Percentiles rank a stretch among this genome's conserved stretches.
phyloP scores from a whole-genome alignment of 2,329 filamentous ascomycete genomes.

The Penicillium sp. region DNA sequence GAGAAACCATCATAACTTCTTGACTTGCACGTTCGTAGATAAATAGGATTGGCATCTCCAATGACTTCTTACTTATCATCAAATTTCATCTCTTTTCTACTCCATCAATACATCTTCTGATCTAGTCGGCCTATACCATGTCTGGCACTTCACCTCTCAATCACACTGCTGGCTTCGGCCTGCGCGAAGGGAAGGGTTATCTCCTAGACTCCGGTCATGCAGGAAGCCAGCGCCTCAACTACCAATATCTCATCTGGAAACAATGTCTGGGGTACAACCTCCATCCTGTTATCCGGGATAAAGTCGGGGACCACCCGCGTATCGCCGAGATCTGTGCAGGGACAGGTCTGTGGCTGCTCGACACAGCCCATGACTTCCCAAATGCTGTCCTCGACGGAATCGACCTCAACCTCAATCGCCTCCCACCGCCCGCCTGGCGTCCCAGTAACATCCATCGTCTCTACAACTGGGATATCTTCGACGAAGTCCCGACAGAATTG shows the following conservation, averaged over 20 bases:
- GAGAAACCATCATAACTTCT: background rate
- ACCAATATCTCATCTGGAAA: slow-evolving; percentile 37
- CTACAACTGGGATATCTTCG: slow-evolving; percentile 29
- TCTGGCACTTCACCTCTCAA: background rate
- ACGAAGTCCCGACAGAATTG: slow-evolving; percentile 20
- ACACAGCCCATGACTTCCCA: slow-evolving; percentile 25
- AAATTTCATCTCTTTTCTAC: background rate
- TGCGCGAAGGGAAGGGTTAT: slow-evolving; percentile 14
- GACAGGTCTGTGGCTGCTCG: slow-evolving; percentile 33
- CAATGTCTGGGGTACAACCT: slow-evolving; percentile 30
- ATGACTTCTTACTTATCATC: background rate
- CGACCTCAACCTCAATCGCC: slow-evolving; percentile 29
- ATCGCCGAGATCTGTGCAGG: slow-evolving; percentile 35
- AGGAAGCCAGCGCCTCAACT: slow-evolving; percentile 24
- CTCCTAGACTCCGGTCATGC: slow-evolving; percentile 15
- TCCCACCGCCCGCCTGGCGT: slow-evolving; percentile 24
- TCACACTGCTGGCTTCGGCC: slow-evolving; percentile 2
- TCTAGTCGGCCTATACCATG: background rate
- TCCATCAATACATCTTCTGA: background rate
- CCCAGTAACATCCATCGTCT: slow-evolving; percentile 18
- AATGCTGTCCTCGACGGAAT: slow-evolving; percentile 26
- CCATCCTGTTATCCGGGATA: slow-evolving; percentile 29
- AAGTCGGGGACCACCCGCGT: background rate
- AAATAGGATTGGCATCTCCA: background rate
- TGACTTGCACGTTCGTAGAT: background rate